Evolutionary conservation across 345 rosid species (phyloP).

Genomic region (Eucalyptus virginea): DNA sequence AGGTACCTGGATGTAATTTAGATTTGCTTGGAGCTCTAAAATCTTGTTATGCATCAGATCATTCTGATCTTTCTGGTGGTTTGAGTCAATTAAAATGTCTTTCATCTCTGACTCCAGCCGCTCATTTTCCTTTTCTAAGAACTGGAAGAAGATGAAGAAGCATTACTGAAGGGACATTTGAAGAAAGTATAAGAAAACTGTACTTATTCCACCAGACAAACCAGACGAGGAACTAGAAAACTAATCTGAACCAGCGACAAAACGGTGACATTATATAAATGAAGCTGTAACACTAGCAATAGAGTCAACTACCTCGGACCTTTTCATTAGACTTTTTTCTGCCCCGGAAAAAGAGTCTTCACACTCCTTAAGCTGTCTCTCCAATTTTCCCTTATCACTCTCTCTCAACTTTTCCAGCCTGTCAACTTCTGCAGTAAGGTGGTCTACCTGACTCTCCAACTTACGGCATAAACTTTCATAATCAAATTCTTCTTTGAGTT

Average conservation of each 20-base stretch:
- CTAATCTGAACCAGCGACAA: neutral
- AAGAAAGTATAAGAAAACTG: neutral
- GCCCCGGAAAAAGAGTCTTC: conserved; percentile 34
- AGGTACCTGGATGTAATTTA: conserved; percentile 42
- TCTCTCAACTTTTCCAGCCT: conserved; percentile 66
- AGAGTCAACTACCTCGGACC: conserved; percentile 69
- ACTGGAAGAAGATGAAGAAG: conserved; percentile 20
- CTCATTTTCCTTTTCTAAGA: conserved; percentile 63
- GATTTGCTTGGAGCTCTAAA: conserved; percentile 32
- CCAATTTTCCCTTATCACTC: conserved; percentile 35
- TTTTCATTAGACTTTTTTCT: conserved; percentile 33
- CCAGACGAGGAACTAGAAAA: neutral
- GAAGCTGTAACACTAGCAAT: conserved; percentile 1
- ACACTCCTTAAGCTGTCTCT: conserved; percentile 44
- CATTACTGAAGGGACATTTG: neutral
- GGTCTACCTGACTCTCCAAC: conserved; percentile 74
- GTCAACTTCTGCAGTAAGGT: conserved; percentile 80
- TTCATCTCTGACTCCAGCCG: conserved; percentile 39
- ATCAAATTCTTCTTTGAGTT: conserved; percentile 92
- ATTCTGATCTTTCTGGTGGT: conserved; percentile 44
- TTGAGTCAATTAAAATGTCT: conserved; percentile 35
- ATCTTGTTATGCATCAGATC: conserved; percentile 33
- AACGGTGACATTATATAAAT: neutral
- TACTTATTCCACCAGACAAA: neutral
- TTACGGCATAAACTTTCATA: conserved; percentile 85